Evolutionary conservation across 2,329 filamentous ascomycete genomes (phyloP), one percentile per base, ranked within the genome.

Genomic region (Cadophora gregata): DNA sequence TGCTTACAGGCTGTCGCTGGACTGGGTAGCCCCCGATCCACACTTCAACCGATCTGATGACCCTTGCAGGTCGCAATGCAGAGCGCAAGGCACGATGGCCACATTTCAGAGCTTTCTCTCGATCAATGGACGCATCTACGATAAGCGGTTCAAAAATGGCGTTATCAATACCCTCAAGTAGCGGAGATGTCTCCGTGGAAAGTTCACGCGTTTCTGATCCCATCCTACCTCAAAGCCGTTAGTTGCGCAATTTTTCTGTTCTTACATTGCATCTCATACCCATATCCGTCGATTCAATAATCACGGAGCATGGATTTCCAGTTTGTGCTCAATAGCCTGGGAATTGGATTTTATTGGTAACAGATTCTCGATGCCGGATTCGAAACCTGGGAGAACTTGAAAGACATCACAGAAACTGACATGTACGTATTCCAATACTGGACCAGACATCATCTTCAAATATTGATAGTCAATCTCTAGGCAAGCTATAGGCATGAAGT

Each of bases 361-460:
- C 36, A 27, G 36, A 33, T 59, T 4, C 45, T 59, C 19, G 56
- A 42, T 24, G 36, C 56, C n/a, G 56, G 56, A 6, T 59, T 59
- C 36, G 56, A 59, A n/a, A 59, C 56, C 56, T 59, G 56, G 56
- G 56, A 38, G 19, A 9, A 16, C 16, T n/a, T 59, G n/a, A 59
- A 59, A 29, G 55, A 59, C 36, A 59, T 59, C n/a, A 59, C 55
- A 7, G 55, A 59, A 21, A 45, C n/a, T 14, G 55, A 59, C 55
- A 42, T 59, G 56, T 59, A 31, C 14, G 27, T 3, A 5, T 16
- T 31, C 27, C 50, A 31, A 14, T 19, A 14, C 9, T 36, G 31
- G 31, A n/a, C n/a, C 31, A 36, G 5, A 5, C 6, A 36, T 36
- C 12, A 36, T 36, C 6, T 36, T 36, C 5, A 6, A 5, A 12